Conservation (phyloP, 1,284 basidiomycete species). For the Phaffia rhodozyma region DNA sequence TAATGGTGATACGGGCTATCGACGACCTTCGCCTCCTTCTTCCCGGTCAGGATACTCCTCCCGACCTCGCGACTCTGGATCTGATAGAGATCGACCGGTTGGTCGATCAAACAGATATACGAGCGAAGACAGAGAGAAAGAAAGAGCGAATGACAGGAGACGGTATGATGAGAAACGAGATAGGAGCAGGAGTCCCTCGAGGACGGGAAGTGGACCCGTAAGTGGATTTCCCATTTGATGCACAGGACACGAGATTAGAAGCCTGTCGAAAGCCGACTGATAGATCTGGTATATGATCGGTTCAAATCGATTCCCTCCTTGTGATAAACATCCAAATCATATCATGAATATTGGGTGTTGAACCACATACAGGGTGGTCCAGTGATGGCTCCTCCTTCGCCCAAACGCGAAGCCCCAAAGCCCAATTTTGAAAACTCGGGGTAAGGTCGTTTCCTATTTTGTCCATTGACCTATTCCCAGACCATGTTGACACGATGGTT, state of each 20-base stretch:
- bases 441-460: conserved; percentile 34
- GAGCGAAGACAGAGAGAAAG: conserved; percentile 21
- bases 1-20: conserved; percentile 34
- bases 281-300: conserved; percentile 11
- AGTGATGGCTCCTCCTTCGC: conserved; percentile 17
- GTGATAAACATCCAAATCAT: background rate
- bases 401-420: conserved; percentile 30
- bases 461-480: conserved; percentile 32
- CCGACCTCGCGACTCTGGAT: background rate
- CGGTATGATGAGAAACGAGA: conserved; percentile 11
- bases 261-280: conserved; percentile 19
- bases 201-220: conserved; percentile 6
- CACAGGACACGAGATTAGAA: conserved; percentile 19
- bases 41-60: background rate
- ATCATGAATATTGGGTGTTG: background rate
- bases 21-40: conserved; percentile 26
- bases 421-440: conserved; percentile 14
- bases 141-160: conserved; percentile 13
- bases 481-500: conserved; percentile 19
- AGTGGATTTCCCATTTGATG: background rate
- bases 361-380: conserved; percentile 25
- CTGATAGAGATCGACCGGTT: background rate
- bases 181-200: conserved; percentile 2
- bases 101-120: conserved; percentile 1
- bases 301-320: no score